Conservation (phyloP, 2,329 filamentous ascomycete genomes). For the Tolypocladium cylindrosporum region DNA sequence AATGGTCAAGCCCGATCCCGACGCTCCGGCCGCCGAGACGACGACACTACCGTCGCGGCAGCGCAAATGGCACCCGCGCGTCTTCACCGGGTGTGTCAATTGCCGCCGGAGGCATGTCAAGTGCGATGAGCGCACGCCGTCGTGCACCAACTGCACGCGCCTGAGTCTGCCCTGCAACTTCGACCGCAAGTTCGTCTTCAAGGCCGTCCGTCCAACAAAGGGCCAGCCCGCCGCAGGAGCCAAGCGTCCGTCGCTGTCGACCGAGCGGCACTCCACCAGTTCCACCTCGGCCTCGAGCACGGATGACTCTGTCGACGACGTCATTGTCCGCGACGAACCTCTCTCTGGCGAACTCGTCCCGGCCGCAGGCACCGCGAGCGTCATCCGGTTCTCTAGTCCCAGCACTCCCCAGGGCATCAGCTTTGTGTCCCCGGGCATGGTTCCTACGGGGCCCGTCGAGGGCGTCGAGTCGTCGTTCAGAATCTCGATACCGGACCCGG, state of each 20-base stretch:
- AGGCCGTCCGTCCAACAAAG: constrained; percentile 1
- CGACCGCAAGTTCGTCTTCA: constrained; percentile 9
- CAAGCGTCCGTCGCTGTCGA: not conserved
- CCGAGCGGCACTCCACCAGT: not conserved
- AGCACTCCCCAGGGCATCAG: constrained; percentile 6
- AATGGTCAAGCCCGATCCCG: constrained; percentile 6
- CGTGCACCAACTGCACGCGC: constrained; percentile 25
- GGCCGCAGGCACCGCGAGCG: not conserved
- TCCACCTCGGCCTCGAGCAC: not conserved
- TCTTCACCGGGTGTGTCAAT: constrained; percentile 28
- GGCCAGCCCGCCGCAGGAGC: constrained; percentile 1
- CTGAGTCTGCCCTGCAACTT: constrained; percentile 10
- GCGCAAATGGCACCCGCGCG: constrained; percentile 25
- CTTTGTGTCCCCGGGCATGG: constrained; percentile 12
- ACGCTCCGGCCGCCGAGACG: constrained; percentile 1
- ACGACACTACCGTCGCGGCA: constrained; percentile 4
- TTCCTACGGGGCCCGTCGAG: not conserved
- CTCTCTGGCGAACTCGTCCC: not conserved
- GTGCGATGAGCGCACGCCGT: constrained; percentile 16
- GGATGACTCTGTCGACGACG: not conserved
- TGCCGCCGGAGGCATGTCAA: constrained; percentile 26
- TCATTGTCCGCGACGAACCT: not conserved
- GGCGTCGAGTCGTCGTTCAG: constrained; percentile 1
- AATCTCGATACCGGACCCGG: not conserved
- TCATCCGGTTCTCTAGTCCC: not conserved